Conservation (phyloP, 768 basidiomycete species). For the Xerocomellus dryophilus region DNA sequence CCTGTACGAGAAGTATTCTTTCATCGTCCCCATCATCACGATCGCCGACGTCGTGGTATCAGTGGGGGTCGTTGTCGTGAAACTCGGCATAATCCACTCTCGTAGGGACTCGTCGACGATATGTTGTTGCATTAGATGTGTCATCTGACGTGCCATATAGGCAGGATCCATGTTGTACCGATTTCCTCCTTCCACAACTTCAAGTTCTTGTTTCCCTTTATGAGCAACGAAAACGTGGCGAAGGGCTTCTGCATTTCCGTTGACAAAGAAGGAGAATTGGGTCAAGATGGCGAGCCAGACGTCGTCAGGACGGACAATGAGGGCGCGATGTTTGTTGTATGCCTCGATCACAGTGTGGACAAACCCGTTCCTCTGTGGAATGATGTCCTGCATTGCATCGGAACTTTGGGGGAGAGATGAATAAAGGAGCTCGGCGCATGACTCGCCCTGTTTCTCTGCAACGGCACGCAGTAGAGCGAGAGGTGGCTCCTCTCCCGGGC, state of each 20-base stretch:
- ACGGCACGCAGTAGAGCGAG: neutral
- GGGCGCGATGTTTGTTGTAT: slow-evolving; percentile 27
- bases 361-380: slow-evolving; percentile 28
- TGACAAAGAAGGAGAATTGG: slow-evolving; percentile 37
- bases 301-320: slow-evolving; percentile 46
- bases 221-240: slow-evolving; percentile 21
- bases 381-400: slow-evolving; percentile 3
- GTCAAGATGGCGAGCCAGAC: slow-evolving; percentile 34
- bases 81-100: slow-evolving; percentile 10
- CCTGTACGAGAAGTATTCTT: slow-evolving; percentile 33
- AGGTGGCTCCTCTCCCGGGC: neutral
- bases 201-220: slow-evolving; percentile 21
- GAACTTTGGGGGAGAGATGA: neutral
- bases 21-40: slow-evolving; percentile 39
- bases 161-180: slow-evolving; percentile 29
- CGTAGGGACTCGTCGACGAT: slow-evolving; percentile 23
- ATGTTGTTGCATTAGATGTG: slow-evolving; percentile 2
- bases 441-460: neutral
- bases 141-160: slow-evolving; percentile 4
- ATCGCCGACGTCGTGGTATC: slow-evolving; percentile 35
- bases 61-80: slow-evolving; percentile 37
- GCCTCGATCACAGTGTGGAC: slow-evolving; percentile 26
- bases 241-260: slow-evolving; percentile 31
- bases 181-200: slow-evolving; percentile 4
- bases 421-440: neutral